phyloP scores from a whole-genome alignment of 1,284 basidiomycete genomes.

The Leccinum cinnamomeum region DNA sequence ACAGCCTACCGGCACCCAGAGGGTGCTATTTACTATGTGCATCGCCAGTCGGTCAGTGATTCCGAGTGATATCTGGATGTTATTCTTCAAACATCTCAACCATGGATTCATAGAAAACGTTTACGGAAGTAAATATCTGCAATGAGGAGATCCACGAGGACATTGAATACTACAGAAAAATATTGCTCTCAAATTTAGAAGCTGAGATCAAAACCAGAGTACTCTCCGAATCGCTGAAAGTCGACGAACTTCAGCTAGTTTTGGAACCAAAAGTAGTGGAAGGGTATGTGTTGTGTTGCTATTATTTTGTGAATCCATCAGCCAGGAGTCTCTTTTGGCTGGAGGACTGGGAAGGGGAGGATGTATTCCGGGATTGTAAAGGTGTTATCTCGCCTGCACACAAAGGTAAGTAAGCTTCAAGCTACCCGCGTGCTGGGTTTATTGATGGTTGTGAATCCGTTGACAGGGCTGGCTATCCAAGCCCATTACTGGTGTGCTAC shows the following conservation, averaged over 20 bases:
- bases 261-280: slow-evolving; percentile 22
- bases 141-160: slow-evolving; percentile 18
- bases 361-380: slow-evolving; percentile 24
- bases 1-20: slow-evolving; percentile 28
- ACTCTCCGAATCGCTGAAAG: slow-evolving; percentile 8
- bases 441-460: no score
- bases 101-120: slow-evolving; percentile 27
- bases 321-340: slow-evolving; percentile 33
- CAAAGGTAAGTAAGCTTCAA: slow-evolving; percentile 24
- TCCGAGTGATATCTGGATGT: background rate
- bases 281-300: slow-evolving; percentile 22
- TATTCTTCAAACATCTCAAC: background rate
- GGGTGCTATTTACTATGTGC: slow-evolving; percentile 32
- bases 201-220: background rate
- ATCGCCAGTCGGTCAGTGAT: slow-evolving; percentile 27
- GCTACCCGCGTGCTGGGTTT: background rate
- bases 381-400: slow-evolving; percentile 24
- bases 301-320: slow-evolving; percentile 34
- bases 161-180: slow-evolving; percentile 23
- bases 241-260: slow-evolving; percentile 30
- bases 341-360: slow-evolving; percentile 22
- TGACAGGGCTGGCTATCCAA: no score
- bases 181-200: slow-evolving; percentile 14
- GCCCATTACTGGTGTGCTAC: no score
- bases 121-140: slow-evolving; percentile 33